phyloP scores from a whole-genome alignment of 2,329 filamentous ascomycete genomes.

The Beauveria brongniartii region DNA sequence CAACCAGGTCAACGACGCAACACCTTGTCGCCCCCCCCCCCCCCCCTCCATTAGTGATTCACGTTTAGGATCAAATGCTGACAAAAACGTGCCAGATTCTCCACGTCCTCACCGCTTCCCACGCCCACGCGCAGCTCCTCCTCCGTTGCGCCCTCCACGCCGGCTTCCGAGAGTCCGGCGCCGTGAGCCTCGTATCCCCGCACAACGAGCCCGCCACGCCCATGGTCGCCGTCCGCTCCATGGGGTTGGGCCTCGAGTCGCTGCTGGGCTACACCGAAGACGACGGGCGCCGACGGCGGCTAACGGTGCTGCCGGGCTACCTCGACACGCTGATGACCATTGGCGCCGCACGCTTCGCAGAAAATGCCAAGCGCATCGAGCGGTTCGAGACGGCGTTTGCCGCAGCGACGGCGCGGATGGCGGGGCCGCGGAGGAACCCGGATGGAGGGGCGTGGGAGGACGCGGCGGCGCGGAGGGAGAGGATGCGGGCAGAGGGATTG shows the following conservation, averaged over 20 bases:
- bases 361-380: constrained; percentile 60
- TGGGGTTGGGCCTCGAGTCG: constrained; percentile 74
- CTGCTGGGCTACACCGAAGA: constrained; percentile 54
- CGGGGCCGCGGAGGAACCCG: constrained; percentile 20
- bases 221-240: constrained; percentile 78
- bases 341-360: constrained; percentile 65
- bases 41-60: no score
- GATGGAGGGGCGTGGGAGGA: constrained; percentile 47
- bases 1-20: neutral
- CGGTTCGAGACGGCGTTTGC: constrained; percentile 51
- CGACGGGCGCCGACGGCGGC: constrained; percentile 29
- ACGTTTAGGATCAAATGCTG: neutral
- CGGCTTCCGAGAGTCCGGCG: constrained; percentile 85
- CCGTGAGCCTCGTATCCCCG: constrained; percentile 52
- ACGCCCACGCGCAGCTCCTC: constrained; percentile 64
- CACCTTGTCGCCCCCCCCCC: neutral
- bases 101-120: constrained; percentile 73
- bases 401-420: constrained; percentile 21
- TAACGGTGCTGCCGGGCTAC: constrained; percentile 57
- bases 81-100: constrained; percentile 56
- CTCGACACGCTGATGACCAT: constrained; percentile 59
- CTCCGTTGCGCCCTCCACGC: constrained; percentile 69
- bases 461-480: constrained; percentile 39
- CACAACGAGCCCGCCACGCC: constrained; percentile 39
- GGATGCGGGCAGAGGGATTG: constrained; percentile 52